phyloP scores from a whole-genome alignment of 1,284 basidiomycete genomes.

The Moesziomyces globuligerus region DNA sequence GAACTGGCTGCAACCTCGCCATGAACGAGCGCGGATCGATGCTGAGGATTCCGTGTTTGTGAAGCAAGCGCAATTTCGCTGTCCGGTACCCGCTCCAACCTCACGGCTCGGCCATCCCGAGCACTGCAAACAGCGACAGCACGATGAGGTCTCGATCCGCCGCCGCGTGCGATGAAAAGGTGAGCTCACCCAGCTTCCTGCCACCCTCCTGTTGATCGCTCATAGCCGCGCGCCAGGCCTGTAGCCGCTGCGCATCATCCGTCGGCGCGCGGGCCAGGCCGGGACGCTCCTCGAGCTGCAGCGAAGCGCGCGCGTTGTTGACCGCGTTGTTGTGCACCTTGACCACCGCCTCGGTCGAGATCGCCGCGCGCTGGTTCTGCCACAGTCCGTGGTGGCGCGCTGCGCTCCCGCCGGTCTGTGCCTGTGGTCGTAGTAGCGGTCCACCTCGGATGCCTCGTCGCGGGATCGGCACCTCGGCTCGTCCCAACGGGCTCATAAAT shows the following conservation, averaged over 20 bases:
- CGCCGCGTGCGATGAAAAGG: slow-evolving; percentile 3
- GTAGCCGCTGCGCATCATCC: neutral
- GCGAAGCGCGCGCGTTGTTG: slow-evolving; percentile 29
- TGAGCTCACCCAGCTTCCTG: slow-evolving; percentile 26
- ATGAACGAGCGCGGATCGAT: slow-evolving; percentile 3
- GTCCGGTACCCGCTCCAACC: neutral
- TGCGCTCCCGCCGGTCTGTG: slow-evolving; percentile 3
- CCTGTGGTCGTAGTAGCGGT: slow-evolving; percentile 27
- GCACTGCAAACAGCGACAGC: slow-evolving; percentile 31
- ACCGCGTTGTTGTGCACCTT: slow-evolving; percentile 45
- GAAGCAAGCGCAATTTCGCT: no score
- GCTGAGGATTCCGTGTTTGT: neutral
- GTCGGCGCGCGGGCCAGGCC: neutral
- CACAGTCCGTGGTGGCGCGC: slow-evolving; percentile 26
- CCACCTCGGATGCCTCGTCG: slow-evolving; percentile 43
- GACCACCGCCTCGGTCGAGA: slow-evolving; percentile 38
- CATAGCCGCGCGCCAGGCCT: neutral
- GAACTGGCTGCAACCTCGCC: neutral
- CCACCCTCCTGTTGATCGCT: slow-evolving; percentile 1
- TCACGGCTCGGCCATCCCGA: slow-evolving; percentile 22
- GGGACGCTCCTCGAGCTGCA: slow-evolving; percentile 17
- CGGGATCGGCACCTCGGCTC: slow-evolving; percentile 16
- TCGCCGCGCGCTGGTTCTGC: slow-evolving; percentile 37
- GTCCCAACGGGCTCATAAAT: neutral
- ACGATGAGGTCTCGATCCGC: slow-evolving; percentile 32